A percentile compares a stretch with the other conserved stretches of the same genome.
phyloP scores from a whole-genome alignment of 139 green algal species.

The Deuterostichococcus epilithicus region DNA sequence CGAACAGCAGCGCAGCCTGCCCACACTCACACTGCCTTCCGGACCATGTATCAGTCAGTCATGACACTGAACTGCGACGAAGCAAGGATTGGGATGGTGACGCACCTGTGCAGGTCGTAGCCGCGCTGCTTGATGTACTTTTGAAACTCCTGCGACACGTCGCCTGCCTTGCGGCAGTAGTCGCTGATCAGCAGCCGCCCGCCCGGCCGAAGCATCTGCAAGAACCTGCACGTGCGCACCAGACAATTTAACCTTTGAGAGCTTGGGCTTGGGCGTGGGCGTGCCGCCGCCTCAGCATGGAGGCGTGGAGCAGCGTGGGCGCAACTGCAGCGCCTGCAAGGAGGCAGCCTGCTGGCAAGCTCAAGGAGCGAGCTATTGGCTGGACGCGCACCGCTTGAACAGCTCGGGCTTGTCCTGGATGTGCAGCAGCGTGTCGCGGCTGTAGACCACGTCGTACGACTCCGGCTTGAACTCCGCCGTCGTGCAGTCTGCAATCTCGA shows the following conservation, averaged over 20 bases:
- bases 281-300: too few species aligned
- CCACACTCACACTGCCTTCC: too few species aligned
- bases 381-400: conserved; percentile 37
- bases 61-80: too few species aligned
- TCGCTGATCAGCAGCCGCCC: conserved; percentile 77
- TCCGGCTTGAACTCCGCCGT: conserved; percentile 32
- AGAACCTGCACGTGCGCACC: conserved; percentile 35
- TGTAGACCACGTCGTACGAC: conserved; percentile 68
- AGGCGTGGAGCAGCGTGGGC: background rate
- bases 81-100: conserved; percentile 2
- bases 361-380: background rate
- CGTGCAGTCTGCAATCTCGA: conserved; percentile 75
- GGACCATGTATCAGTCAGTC: too few species aligned
- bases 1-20: too few species aligned
- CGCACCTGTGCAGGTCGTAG: conserved; percentile 58
- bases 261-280: too few species aligned
- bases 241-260: background rate
- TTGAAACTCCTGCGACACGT: conserved; percentile 38
- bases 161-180: conserved; percentile 59
- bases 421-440: conserved; percentile 75
- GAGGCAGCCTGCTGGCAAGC: background rate
- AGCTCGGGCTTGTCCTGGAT: conserved; percentile 73
- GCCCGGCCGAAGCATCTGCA: conserved; percentile 62
- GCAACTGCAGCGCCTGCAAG: background rate
- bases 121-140: conserved; percentile 63